These are phyloP conservation scores for Mycena albidolilacea DNA, from an alignment of 768 basidiomycete genomes.

Conservation along the genomic window DNA sequence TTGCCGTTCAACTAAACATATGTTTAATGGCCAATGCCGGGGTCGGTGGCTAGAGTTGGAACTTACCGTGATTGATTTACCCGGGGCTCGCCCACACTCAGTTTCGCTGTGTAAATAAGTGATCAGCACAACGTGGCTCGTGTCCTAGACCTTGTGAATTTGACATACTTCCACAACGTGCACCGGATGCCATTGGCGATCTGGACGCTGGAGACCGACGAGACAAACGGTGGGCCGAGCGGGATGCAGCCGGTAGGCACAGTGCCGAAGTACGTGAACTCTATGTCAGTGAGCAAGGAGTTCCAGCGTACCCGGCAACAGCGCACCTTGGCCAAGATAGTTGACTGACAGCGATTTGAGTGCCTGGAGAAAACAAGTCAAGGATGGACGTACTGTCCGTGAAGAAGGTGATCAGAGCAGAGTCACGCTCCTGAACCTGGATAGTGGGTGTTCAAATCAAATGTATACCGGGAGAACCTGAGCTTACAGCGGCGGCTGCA, in stretches of 20 bases:
- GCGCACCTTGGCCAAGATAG: conserved; percentile 14
- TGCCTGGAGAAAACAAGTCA: conserved; percentile 6
- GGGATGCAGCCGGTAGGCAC: conserved; percentile 16
- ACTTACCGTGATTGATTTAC: conserved; percentile 16
- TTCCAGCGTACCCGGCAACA: conserved; percentile 13
- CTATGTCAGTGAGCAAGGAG: conserved; percentile 14
- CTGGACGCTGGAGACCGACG: conserved; percentile 14
- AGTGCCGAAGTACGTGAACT: conserved; percentile 2
- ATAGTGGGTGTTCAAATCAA: background rate
- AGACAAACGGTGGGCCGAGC: conserved; percentile 9
- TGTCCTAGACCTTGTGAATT: background rate
- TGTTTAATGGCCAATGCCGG: conserved; percentile 2
- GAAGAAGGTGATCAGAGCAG: conserved; percentile 21
- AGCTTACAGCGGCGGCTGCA: conserved; percentile 11
- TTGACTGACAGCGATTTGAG: conserved; percentile 15
- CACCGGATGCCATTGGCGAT: conserved; percentile 7
- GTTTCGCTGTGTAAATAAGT: conserved; percentile 12
- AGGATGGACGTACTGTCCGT: conserved; percentile 20
- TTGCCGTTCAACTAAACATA: conserved; percentile 6
- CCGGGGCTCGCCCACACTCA: conserved; percentile 8
- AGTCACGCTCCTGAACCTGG: background rate
- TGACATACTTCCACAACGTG: background rate
- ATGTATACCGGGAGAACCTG: conserved; percentile 9
- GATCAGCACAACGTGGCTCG: conserved; percentile 7
- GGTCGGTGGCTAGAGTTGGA: conserved; percentile 5